These are phyloP conservation scores for Rhodotorula sp. DNA, from an alignment of 1,284 basidiomycete genomes.

Conservation along the genomic window DNA sequence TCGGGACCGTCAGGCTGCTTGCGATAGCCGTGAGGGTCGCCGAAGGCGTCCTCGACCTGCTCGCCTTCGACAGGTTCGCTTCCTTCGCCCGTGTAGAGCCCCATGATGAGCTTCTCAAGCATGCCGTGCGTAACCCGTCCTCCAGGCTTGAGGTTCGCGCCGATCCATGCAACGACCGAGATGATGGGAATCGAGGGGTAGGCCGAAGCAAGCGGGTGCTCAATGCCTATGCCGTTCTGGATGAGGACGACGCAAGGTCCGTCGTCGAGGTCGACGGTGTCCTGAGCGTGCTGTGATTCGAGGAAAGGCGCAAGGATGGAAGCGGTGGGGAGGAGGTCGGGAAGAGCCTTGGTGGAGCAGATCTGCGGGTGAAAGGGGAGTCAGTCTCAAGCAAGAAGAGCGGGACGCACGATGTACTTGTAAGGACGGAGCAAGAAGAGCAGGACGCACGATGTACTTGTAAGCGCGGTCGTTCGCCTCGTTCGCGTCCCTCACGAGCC, in stretches of 20 bases:
- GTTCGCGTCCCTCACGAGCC: conserved; percentile 29
- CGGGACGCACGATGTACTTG: conserved; percentile 21
- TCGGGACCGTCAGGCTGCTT: conserved; percentile 11
- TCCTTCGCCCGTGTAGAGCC: conserved; percentile 41
- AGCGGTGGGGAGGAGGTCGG: conserved; percentile 37
- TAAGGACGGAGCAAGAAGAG: background rate
- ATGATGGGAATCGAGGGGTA: conserved; percentile 48
- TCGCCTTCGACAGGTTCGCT: conserved; percentile 19
- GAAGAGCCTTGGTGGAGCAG: conserved; percentile 29
- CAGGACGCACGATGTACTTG: conserved; percentile 19
- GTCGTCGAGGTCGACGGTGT: conserved; percentile 23
- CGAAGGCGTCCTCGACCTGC: background rate
- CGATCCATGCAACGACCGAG: conserved; percentile 53
- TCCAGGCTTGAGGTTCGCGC: conserved; percentile 50
- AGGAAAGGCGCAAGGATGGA: conserved; percentile 39
- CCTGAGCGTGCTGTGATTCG: conserved; percentile 16
- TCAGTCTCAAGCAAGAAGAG: too few species aligned
- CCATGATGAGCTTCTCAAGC: conserved; percentile 50
- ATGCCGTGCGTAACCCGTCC: conserved; percentile 29
- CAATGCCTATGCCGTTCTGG: conserved; percentile 53
- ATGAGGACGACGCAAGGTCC: conserved; percentile 29
- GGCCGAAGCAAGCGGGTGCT: conserved; percentile 49
- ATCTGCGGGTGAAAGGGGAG: background rate
- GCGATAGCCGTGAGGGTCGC: conserved; percentile 37
- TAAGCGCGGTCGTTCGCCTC: conserved; percentile 41